Conservation (phyloP, 2,329 filamentous ascomycete species). For the Penicillium expansum region DNA sequence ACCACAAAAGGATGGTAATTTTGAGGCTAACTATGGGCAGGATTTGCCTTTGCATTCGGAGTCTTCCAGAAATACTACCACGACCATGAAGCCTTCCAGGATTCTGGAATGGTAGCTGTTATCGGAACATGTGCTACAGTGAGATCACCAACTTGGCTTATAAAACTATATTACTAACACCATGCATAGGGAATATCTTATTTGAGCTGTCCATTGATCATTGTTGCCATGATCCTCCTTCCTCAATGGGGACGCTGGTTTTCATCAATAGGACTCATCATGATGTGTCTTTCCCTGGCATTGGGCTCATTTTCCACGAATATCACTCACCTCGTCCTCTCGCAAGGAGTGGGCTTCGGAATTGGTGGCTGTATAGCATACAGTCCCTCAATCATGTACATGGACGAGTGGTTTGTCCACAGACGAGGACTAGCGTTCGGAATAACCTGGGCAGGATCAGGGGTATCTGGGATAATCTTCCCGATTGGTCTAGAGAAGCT, state of each 20-base stretch:
- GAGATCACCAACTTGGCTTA: background rate
- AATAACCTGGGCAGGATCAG: constrained; percentile 43
- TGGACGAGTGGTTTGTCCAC: constrained; percentile 54
- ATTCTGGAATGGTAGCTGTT: constrained; percentile 27
- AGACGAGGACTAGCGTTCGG: constrained; percentile 46
- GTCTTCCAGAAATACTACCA: constrained; percentile 39
- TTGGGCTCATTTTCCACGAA: constrained; percentile 26
- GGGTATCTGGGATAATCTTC: constrained; percentile 44
- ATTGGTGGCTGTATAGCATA: constrained; percentile 50
- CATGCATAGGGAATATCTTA: constrained; percentile 25
- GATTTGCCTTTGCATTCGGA: constrained; percentile 26
- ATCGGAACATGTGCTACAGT: constrained; percentile 35
- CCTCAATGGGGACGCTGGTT: constrained; percentile 21
- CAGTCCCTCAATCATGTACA: constrained; percentile 46
- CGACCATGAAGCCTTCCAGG: constrained; percentile 23
- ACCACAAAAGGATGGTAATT: background rate
- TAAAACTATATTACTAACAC: background rate
- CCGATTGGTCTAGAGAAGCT: constrained; percentile 47
- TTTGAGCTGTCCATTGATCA: constrained; percentile 22
- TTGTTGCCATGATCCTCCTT: constrained; percentile 21
- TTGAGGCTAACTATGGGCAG: constrained; percentile 4
- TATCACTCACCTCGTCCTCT: constrained; percentile 25
- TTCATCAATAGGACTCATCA: constrained; percentile 19
- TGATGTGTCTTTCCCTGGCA: constrained; percentile 27
- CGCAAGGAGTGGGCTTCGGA: constrained; percentile 36